Percentiles rank a stretch among this genome's conserved stretches.
phyloP scores from a whole-genome alignment of 306 rosid genomes.

The Comarum palustre region DNA sequence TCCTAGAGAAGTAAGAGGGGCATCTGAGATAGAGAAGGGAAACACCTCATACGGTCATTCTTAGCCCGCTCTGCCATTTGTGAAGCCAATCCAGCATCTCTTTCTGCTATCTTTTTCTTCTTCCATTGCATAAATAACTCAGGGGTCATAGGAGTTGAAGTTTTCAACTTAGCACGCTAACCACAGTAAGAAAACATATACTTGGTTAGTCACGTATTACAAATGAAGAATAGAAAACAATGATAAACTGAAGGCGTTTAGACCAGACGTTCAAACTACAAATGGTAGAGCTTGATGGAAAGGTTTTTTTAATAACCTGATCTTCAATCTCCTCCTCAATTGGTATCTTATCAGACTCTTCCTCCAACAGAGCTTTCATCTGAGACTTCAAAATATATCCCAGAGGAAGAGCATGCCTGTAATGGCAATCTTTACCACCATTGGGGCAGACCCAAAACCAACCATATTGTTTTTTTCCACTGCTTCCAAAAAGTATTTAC shows the following conservation, averaged over 20 bases:
- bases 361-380: slow-evolving; percentile 91
- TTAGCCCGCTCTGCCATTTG: slow-evolving; percentile 90
- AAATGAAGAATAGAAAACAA: background rate
- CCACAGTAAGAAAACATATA: background rate
- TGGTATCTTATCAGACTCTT: slow-evolving; percentile 61
- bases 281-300: background rate
- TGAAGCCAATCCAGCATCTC: slow-evolving; percentile 79
- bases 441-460: slow-evolving; percentile 95
- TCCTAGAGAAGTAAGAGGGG: background rate
- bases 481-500: slow-evolving; percentile 56
- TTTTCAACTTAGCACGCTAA: slow-evolving; percentile 68
- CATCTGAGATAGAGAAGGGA: background rate
- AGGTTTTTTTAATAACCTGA: slow-evolving; percentile 46
- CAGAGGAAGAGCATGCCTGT: slow-evolving; percentile 95
- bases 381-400: slow-evolving; percentile 91
- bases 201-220: background rate
- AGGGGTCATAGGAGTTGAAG: slow-evolving; percentile 78
- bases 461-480: slow-evolving; percentile 94
- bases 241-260: background rate
- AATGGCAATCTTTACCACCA: slow-evolving; percentile 85
- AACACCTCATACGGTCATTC: slow-evolving; percentile 86
- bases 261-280: background rate
- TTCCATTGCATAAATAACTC: slow-evolving; percentile 79
- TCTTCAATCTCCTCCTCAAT: slow-evolving; percentile 89
- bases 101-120: slow-evolving; percentile 79